Base-by-base conservation (phyloP, 2,329 filamentous ascomycete species). In the Aschersonia sp. region DNA sequence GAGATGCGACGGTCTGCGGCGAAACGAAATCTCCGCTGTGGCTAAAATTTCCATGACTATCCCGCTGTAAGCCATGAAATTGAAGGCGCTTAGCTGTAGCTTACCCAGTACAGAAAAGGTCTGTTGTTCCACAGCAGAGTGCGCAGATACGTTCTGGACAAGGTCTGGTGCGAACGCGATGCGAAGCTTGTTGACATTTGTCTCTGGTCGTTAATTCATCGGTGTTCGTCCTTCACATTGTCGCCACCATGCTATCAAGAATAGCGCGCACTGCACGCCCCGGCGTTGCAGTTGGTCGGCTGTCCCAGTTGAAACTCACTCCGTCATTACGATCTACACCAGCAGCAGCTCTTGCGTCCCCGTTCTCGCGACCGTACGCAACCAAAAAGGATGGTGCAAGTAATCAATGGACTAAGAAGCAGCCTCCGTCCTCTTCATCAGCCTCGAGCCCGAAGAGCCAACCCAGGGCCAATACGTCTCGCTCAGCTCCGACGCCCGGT, bases 221-320 rank as follows among this genome's bases (percentile, higher is more conserved):
- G 22, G 22, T 22, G 22, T 22, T 22, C 22, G 22, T 22, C 22
- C 22, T 22, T 22, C 22, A 22, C 22, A 22, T 22, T 22, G 22
- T 22, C 41, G 22, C 32, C 57, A 53, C 58, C 62, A 76, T 76
- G 53, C 51, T 70, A 58, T 62, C 59, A 31, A 53, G 58, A 59
- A 53, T 61, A 53, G 60, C 58, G 53, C 57, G 57, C 51, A 58
- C 59, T 49, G 56, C 61, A 49, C 55, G 60, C 53, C 55, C 64
- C 55, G 62, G 58, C 54, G 55, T 58, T 55, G 53, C 55, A 50
- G 55, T 58, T 3, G 11, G 40, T 41, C 40, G 11, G 7, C 7
- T 41, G 11, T 41, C 40, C 7, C 40, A 41, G 11, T 14, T 41
- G 9, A 22, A n/a, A 22, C 9, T n/a, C 2, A 44, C 54, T 58